Percentiles rank a stretch among this genome's conserved stretches.
Conservation (phyloP, 2,329 filamentous ascomycete species). For the Parastagonospora avenae region DNA sequence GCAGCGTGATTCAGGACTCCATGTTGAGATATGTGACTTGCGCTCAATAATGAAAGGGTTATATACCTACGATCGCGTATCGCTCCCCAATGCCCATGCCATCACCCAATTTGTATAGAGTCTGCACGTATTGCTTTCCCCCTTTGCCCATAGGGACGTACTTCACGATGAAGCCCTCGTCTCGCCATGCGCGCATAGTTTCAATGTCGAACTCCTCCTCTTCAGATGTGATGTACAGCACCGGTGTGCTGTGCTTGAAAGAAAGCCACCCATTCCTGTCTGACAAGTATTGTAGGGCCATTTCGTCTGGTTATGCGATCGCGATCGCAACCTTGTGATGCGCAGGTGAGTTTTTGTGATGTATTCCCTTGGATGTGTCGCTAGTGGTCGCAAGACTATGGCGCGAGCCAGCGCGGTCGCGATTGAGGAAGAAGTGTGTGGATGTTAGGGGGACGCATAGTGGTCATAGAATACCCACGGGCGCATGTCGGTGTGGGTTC, state of each 20-base stretch:
- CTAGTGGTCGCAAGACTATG: background rate
- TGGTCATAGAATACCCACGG: slow-evolving; percentile 6
- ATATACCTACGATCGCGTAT: slow-evolving; percentile 66
- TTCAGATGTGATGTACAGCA: slow-evolving; percentile 58
- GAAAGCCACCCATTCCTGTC: slow-evolving; percentile 46
- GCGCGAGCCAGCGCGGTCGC: background rate
- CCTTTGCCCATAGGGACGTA: slow-evolving; percentile 61
- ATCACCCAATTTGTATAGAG: slow-evolving; percentile 58
- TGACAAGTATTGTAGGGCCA: slow-evolving; percentile 45
- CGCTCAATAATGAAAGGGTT: slow-evolving; percentile 16
- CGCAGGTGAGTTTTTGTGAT: background rate
- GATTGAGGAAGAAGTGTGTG: background rate
- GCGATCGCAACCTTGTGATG: background rate
- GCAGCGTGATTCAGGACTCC: background rate
- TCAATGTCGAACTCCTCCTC: slow-evolving; percentile 62
- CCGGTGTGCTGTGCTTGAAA: slow-evolving; percentile 50
- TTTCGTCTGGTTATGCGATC: slow-evolving; percentile 12
- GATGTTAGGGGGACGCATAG: slow-evolving; percentile 12
- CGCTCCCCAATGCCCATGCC: slow-evolving; percentile 63
- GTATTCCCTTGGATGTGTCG: slow-evolving; percentile 1
- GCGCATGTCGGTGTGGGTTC: slow-evolving; percentile 17
- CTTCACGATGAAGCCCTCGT: slow-evolving; percentile 64
- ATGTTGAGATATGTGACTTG: background rate
- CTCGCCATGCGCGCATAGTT: slow-evolving; percentile 60
- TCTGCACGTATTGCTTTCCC: slow-evolving; percentile 53